Evolutionary conservation across 495 filamentous ascomycete genomes (phyloP).

Genomic region (Parathielavia hyrcaniae): DNA sequence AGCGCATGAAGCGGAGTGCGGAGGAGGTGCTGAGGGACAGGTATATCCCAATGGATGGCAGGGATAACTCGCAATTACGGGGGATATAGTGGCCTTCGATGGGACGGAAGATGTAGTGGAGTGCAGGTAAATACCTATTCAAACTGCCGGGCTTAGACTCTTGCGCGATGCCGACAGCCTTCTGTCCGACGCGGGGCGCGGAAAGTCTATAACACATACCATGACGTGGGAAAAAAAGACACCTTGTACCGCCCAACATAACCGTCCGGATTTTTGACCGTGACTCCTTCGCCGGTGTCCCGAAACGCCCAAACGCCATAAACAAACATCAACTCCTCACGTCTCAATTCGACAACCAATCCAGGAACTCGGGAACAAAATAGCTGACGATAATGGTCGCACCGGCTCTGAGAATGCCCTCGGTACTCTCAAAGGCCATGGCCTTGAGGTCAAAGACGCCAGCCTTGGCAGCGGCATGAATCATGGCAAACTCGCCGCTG

Average conservation of each 20-base stretch:
- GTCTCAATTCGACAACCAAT: constrained; percentile 57
- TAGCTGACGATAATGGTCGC: constrained; percentile 89
- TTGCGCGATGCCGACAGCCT: too few relatives aligned
- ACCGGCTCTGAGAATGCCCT: constrained; percentile 87
- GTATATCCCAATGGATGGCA: constrained; percentile 41
- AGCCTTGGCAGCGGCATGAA: constrained; percentile 89
- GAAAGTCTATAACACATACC: constrained; percentile 1
- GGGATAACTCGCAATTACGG: constrained; percentile 34
- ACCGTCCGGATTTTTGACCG: background rate
- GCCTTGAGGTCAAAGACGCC: constrained; percentile 95
- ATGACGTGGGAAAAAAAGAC: constrained; percentile 1
- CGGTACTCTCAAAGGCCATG: constrained; percentile 90
- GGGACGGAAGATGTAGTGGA: background rate
- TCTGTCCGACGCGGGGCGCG: too few relatives aligned
- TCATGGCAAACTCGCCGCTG: constrained; percentile 96
- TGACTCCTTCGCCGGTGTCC: constrained; percentile 3
- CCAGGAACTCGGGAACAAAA: constrained; percentile 88
- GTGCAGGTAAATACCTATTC: too few relatives aligned
- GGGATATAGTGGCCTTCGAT: constrained; percentile 7
- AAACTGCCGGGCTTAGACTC: too few relatives aligned
- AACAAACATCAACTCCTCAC: constrained; percentile 10
- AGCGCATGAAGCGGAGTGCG: constrained; percentile 33
- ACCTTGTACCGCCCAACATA: background rate
- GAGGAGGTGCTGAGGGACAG: constrained; percentile 43
- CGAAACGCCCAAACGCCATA: constrained; percentile 17